phyloP scores from a whole-genome alignment of 2,329 filamentous ascomycete genomes.

The Exophiala viscosa region DNA sequence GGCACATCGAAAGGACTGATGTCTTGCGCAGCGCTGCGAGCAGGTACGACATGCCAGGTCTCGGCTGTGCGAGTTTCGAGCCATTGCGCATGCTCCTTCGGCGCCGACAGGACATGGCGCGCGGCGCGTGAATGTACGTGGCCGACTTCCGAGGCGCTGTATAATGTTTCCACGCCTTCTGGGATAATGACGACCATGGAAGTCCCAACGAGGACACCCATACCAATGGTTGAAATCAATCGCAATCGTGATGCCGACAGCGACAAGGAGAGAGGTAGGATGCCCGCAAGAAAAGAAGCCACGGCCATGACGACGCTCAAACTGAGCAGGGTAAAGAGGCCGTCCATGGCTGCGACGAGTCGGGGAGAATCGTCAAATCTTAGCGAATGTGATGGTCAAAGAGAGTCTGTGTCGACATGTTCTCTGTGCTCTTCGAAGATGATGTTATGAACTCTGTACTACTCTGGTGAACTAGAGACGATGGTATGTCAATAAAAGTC shows the following conservation, averaged over 20 bases:
- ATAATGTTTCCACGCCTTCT: constrained; percentile 88
- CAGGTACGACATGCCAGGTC: background rate
- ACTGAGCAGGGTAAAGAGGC: constrained; percentile 61
- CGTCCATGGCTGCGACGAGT: constrained; percentile 47
- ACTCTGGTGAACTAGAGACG: no score
- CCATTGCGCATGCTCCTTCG: constrained; percentile 31
- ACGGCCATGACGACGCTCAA: constrained; percentile 64
- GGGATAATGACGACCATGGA: constrained; percentile 96
- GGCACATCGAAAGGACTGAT: constrained; percentile 28
- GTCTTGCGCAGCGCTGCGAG: constrained; percentile 11
- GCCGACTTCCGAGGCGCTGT: constrained; percentile 48
- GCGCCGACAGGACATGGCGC: constrained; percentile 32
- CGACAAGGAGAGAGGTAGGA: constrained; percentile 82
- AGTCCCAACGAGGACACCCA: constrained; percentile 90
- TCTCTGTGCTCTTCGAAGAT: background rate
- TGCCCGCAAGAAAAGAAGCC: constrained; percentile 87
- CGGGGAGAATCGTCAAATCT: background rate
- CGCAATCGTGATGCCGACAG: constrained; percentile 83
- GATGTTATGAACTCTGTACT: no score
- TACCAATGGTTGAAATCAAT: constrained; percentile 84
- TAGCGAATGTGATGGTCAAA: background rate
- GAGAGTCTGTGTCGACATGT: background rate
- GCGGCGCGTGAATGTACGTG: constrained; percentile 27
- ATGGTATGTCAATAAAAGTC: no score
- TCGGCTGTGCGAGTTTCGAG: constrained; percentile 10